Evolutionary conservation across 192 early-diverging fungal genomes (phyloP).

Genomic region (Umbelopsis sp.): DNA sequence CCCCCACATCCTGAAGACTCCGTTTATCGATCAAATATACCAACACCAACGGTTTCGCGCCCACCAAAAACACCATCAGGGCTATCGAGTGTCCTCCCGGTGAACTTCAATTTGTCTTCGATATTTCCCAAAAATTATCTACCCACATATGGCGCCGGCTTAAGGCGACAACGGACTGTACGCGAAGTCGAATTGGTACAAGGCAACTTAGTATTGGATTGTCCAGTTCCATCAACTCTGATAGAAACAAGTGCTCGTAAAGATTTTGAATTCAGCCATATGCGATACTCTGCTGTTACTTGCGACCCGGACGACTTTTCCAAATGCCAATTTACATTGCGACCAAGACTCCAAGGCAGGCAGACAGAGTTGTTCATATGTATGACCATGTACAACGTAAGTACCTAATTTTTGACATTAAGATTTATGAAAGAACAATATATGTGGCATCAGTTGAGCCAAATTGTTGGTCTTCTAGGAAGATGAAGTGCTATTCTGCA

Average conservation of each 20-base stretch:
- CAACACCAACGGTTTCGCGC: background rate
- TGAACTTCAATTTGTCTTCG: background rate
- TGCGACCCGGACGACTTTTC: slow-evolving; percentile 87
- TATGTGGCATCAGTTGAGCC: slow-evolving; percentile 40
- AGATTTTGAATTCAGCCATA: slow-evolving; percentile 85
- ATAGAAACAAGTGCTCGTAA: slow-evolving; percentile 52
- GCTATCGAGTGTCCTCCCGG: background rate
- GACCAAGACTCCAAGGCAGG: slow-evolving; percentile 56
- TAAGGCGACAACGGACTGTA: slow-evolving; percentile 6
- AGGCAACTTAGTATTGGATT: slow-evolving; percentile 76
- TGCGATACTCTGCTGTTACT: slow-evolving; percentile 93
- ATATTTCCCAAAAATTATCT: background rate
- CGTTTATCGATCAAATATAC: background rate
- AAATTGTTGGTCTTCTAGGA: slow-evolving; percentile 69
- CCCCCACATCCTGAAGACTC: background rate
- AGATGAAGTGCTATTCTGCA: slow-evolving; percentile 87
- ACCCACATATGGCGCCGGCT: background rate
- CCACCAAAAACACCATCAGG: background rate
- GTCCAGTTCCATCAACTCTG: slow-evolving; percentile 67
- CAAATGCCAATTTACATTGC: slow-evolving; percentile 74
- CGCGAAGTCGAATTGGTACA: slow-evolving; percentile 62
- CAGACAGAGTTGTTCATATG: slow-evolving; percentile 81
- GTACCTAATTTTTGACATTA: background rate
- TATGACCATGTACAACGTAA: slow-evolving; percentile 81
- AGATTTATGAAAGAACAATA: background rate